phyloP scores from a whole-genome alignment of 495 filamentous ascomycete genomes.

The Xylaria flabelliformis region DNA sequence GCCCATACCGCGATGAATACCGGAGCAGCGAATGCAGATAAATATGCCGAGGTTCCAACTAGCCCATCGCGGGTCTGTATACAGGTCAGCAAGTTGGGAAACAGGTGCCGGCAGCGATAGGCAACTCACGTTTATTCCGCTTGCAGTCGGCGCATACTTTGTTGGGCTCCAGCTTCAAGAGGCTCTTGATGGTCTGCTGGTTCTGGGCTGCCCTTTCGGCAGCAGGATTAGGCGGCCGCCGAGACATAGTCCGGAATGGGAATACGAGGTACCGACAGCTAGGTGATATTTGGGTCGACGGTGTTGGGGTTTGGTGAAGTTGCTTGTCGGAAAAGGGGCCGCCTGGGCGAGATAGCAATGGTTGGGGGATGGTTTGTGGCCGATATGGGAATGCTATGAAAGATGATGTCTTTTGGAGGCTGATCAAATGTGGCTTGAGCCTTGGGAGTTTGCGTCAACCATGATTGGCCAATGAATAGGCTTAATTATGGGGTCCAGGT shows the following conservation, averaged over 20 bases:
- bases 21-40: slow-evolving; percentile 96
- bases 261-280: neutral
- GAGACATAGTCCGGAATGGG: slow-evolving; percentile 69
- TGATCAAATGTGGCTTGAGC: slow-evolving; percentile 23
- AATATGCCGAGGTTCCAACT: slow-evolving; percentile 98
- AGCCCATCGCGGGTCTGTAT: slow-evolving; percentile 92
- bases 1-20: slow-evolving; percentile 97
- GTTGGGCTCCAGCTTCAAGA: slow-evolving; percentile 91
- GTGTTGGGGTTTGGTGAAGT: neutral
- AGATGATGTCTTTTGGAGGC: slow-evolving; percentile 28
- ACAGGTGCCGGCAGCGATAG: neutral
- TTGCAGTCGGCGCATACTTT: slow-evolving; percentile 99
- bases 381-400: neutral
- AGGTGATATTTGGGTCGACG: neutral
- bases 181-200: slow-evolving; percentile 84
- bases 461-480: slow-evolving; percentile 4
- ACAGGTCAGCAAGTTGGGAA: neutral
- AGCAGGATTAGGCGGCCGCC: slow-evolving; percentile 76
- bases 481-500: neutral
- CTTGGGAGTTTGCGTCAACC: neutral
- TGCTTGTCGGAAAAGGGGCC: neutral
- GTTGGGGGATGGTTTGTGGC: slow-evolving; percentile 18
- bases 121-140: slow-evolving; percentile 86
- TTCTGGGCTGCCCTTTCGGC: slow-evolving; percentile 89
- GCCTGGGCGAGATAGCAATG: slow-evolving; percentile 1